Percentiles rank a stretch among this genome's conserved stretches.
Evolutionary conservation across 2,329 filamentous ascomycete species (phyloP).

Genomic region (Colletotrichum coccodes): DNA sequence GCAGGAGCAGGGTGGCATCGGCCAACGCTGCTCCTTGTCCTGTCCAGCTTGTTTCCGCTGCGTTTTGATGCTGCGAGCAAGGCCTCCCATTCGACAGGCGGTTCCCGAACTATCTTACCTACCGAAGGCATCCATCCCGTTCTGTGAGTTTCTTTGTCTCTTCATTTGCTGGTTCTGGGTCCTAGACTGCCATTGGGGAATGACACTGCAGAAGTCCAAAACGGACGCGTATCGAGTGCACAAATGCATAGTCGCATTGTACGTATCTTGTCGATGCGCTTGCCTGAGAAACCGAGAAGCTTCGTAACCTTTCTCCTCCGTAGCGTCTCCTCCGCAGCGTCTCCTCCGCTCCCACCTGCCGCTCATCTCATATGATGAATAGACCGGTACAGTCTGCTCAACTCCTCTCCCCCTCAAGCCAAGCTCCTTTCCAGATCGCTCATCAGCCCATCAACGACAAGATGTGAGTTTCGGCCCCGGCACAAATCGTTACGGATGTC

Average conservation of each 20-base stretch:
- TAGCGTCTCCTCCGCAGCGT: neutral
- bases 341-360: neutral
- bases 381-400: too few relatives aligned
- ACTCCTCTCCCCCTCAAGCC: too few relatives aligned
- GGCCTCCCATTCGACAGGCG: neutral
- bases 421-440: neutral
- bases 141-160: neutral
- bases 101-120: neutral
- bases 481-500: conserved; percentile 23
- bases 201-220: neutral
- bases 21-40: conserved; percentile 5
- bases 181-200: neutral
- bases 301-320: neutral
- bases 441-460: neutral
- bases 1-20: conserved; percentile 16
- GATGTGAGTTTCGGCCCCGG: conserved; percentile 8
- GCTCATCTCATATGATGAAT: too few relatives aligned
- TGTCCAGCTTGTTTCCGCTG: neutral
- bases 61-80: neutral
- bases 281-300: neutral
- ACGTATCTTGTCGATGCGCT: neutral
- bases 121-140: neutral
- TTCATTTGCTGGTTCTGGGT: neutral
- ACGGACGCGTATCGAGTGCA: neutral
- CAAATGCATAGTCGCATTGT: neutral